A percentile compares a stretch with the other conserved stretches of the same genome.
Evolutionary conservation across 257 asterid genomes (phyloP).

Genomic region (Rhazya stricta): DNA sequence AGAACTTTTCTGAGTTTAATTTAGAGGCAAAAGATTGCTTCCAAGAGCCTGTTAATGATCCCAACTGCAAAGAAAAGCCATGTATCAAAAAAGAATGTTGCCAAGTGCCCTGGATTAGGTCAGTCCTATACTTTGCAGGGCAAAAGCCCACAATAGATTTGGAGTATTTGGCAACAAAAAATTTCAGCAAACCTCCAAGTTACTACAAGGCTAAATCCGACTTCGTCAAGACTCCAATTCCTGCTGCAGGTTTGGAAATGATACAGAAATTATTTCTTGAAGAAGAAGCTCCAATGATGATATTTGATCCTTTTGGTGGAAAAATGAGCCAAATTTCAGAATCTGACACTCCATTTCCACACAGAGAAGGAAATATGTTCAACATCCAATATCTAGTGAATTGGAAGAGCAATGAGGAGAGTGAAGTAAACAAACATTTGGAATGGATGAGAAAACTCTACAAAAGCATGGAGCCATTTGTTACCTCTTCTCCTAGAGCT

Average conservation of each 20-base stretch:
- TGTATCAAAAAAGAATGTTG: conserved; percentile 19
- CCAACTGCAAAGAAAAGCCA: conserved; percentile 8
- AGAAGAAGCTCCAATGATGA: conserved; percentile 8
- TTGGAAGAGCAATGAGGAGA: background rate
- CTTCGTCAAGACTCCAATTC: conserved; percentile 11
- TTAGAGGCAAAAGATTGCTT: conserved; percentile 14
- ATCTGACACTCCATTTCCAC: conserved; percentile 18
- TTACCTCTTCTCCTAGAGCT: conserved; percentile 16
- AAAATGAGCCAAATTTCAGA: conserved; percentile 14
- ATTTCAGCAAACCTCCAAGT: background rate
- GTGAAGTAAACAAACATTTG: conserved; percentile 10
- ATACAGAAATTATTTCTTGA: conserved; percentile 16
- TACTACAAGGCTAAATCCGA: conserved; percentile 20
- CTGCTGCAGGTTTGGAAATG: conserved; percentile 2
- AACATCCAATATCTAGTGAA: conserved; percentile 17
- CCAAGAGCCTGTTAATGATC: background rate
- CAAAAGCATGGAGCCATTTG: conserved; percentile 16
- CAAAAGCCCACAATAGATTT: background rate
- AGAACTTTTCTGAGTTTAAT: conserved; percentile 14
- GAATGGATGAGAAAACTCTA: conserved; percentile 14
- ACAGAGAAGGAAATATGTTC: conserved; percentile 13
- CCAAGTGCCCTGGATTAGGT: conserved; percentile 17
- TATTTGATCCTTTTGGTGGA: conserved; percentile 22
- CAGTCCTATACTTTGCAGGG: conserved; percentile 17
- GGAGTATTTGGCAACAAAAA: background rate